phyloP scores from a whole-genome alignment of 345 rosid species.

The Gossypium australe region DNA sequence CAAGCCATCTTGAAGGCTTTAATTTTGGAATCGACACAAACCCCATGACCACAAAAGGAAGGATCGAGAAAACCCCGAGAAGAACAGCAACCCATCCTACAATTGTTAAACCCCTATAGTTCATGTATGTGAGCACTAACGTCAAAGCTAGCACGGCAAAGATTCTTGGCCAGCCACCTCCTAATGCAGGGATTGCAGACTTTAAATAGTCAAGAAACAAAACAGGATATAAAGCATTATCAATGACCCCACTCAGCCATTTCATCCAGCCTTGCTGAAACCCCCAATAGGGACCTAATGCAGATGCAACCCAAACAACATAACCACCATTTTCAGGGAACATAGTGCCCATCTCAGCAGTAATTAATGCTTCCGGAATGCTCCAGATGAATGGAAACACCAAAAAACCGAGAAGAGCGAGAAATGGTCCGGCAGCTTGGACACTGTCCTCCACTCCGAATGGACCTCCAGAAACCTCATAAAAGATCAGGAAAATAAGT shows the following conservation, averaged over 20 bases:
- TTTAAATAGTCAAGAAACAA: slow-evolving; percentile 9
- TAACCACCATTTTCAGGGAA: slow-evolving; percentile 12
- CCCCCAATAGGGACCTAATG: slow-evolving; percentile 11
- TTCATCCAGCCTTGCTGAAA: slow-evolving; percentile 14
- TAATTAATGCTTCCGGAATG: slow-evolving; percentile 4
- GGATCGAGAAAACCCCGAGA: slow-evolving; percentile 8
- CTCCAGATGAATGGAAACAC: slow-evolving; percentile 10
- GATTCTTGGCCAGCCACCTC: background rate
- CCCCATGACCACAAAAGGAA: slow-evolving; percentile 10
- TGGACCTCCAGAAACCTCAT: slow-evolving; percentile 4
- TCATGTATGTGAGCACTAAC: slow-evolving; percentile 2
- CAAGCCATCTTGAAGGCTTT: slow-evolving; percentile 1
- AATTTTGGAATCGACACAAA: slow-evolving; percentile 5
- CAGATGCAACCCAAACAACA: slow-evolving; percentile 9
- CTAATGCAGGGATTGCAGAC: slow-evolving; percentile 9
- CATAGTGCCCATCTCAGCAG: slow-evolving; percentile 11
- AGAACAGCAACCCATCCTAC: slow-evolving; percentile 10
- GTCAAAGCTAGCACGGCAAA: background rate
- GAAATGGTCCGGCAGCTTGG: background rate
- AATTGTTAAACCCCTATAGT: slow-evolving; percentile 11
- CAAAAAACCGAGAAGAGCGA: background rate
- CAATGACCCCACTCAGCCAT: slow-evolving; percentile 5
- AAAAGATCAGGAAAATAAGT: slow-evolving; percentile 5
- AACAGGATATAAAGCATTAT: slow-evolving; percentile 6
- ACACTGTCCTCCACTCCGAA: slow-evolving; percentile 3